Evolutionary conservation across 495 filamentous ascomycete genomes (phyloP), one percentile per base, ranked within the genome.

Genomic region (Talaromyces thailandensis): DNA sequence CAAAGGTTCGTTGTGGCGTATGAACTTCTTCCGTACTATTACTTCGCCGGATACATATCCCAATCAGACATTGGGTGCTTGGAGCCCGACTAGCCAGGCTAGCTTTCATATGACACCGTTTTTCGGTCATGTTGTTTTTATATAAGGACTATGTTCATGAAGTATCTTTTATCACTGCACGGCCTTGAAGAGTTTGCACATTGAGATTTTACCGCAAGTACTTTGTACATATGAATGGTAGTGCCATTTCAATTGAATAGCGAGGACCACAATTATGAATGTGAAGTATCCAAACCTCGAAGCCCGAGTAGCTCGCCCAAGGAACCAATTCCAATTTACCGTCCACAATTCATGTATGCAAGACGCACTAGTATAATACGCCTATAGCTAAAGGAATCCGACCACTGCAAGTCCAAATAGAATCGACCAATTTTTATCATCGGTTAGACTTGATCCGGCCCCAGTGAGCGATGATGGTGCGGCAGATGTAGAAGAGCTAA

Each of bases 1-100:
- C 25, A 50, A 52, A 21, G 59, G 59, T 2, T 61, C 59, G 4
- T 50, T 24, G 45, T 61, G 59, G 59, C 59, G 59, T 21, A 61
- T 61, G 59, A 61, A 61, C 26, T 61, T 61, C 25, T 61, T 61
- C 43, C 59, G 59, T 32, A 61, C 59, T 4, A 61, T 61, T n/a
- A 61, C 59, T 23, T 61, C 59, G 45, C 59, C 59, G 16, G 50
- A 40, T 35, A 61, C 28, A 7, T 61, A 61, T 51, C 59, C 59
- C 16, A 52, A 61, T 14, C 59, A 61, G 45, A 51, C 59, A 5
- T 28, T 61, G 12, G 59, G 59, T 23, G 59, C 59, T 9, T 61
- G 59, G 59, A 61, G 59, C 6, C 59, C 59, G 6, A 45, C 59
- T 31, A 40, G 31, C 28, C 40, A 52, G 43, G 59, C 59, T n/a